Conservation (phyloP, 257 asterid genomes). For the Solanum ossicruentum region DNA sequence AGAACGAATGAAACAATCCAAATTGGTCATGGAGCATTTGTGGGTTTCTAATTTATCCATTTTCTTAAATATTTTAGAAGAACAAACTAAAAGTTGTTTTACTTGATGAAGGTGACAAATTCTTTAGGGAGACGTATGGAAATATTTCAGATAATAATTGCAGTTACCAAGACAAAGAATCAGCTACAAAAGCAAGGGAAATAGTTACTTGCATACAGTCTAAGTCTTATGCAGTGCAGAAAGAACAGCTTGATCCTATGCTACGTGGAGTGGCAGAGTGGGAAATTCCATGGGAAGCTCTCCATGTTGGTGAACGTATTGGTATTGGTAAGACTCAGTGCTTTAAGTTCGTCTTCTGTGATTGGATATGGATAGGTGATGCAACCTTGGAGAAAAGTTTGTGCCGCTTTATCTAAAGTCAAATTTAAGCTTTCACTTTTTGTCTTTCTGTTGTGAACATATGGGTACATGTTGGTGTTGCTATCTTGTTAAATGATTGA, state of each 20-base stretch:
- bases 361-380: not conserved
- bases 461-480: not conserved
- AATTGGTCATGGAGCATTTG: conserved; percentile 1
- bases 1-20: conserved; percentile 21
- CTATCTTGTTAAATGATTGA: not conserved
- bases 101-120: conserved; percentile 5
- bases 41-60: not conserved
- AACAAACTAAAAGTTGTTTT: not conserved
- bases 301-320: conserved; percentile 91
- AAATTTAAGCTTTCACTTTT: not conserved
- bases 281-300: conserved; percentile 95
- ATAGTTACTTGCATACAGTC: conserved; percentile 21
- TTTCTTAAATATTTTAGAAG: not conserved
- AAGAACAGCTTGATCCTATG: conserved; percentile 45
- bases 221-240: conserved; percentile 17
- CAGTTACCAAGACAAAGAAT: conserved; percentile 7
- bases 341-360: not conserved
- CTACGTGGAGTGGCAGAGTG: conserved; percentile 68
- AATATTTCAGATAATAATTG: not conserved
- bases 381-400: not conserved
- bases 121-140: conserved; percentile 1
- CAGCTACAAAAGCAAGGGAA: conserved; percentile 13
- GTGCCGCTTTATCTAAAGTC: not conserved
- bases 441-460: not conserved
- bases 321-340: conserved; percentile 64